Percentiles rank a stretch among this genome's conserved stretches.
phyloP scores from a whole-genome alignment of 2,329 filamentous ascomycete species.

The Lecanosticta acicola region DNA sequence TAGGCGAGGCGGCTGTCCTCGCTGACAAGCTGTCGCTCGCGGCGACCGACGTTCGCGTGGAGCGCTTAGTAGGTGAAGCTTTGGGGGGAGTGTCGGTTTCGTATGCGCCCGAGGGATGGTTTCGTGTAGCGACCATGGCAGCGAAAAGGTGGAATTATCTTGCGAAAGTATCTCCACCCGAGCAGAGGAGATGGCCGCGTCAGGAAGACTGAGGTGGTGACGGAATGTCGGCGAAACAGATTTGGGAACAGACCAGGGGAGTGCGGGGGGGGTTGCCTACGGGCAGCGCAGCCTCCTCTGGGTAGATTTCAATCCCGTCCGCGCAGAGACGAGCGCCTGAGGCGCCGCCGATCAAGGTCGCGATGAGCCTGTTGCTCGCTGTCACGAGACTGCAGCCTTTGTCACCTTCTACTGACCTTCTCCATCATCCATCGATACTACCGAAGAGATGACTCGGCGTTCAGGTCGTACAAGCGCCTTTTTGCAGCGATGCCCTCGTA shows the following conservation, averaged over 20 bases:
- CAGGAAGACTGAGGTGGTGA: not conserved
- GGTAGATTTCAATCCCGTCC: not conserved
- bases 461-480: no score
- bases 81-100: conserved; percentile 1
- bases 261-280: not conserved
- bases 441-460: no score
- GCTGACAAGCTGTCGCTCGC: conserved; percentile 10
- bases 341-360: not conserved
- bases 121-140: conserved; percentile 53
- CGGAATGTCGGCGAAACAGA: not conserved
- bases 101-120: conserved; percentile 44
- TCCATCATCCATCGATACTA: no score
- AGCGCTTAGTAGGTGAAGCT: conserved; percentile 22
- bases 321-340: not conserved
- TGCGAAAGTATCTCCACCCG: no score
- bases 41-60: conserved; percentile 16
- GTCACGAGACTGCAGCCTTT: not conserved
- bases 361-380: not conserved
- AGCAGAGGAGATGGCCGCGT: no score
- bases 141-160: not conserved
- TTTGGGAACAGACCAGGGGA: not conserved
- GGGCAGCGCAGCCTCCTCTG: not conserved
- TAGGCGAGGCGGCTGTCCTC: not conserved
- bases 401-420: not conserved
- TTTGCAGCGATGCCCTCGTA: no score